phyloP scores from a whole-genome alignment of 805 yeast genomes.

The Candida ponderosae region DNA sequence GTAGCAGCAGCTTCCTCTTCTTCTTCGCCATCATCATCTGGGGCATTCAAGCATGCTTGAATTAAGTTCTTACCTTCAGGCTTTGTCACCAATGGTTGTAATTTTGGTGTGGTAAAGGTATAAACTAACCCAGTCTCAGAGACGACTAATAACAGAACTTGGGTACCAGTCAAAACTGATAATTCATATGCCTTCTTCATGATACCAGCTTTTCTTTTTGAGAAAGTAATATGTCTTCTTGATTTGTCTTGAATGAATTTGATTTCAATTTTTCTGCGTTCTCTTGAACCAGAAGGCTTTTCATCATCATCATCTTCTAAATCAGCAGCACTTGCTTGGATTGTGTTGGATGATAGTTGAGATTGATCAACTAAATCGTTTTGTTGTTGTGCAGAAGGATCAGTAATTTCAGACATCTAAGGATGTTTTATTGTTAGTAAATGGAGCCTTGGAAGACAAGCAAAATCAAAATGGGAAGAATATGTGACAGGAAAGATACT shows the following conservation, averaged over 20 bases:
- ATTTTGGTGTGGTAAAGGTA: slow-evolving; percentile 97
- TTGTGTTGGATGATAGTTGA: slow-evolving; percentile 4
- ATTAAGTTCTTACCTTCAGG: slow-evolving; percentile 95
- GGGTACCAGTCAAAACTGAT: slow-evolving; percentile 95
- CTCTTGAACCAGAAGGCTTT: slow-evolving; percentile 37
- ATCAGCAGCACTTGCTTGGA: slow-evolving; percentile 8
- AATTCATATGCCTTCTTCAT: slow-evolving; percentile 99
- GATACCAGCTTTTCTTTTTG: slow-evolving; percentile 97
- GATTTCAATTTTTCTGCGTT: slow-evolving; percentile 89
- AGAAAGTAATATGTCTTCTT: slow-evolving; percentile 94
- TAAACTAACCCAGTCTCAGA: slow-evolving; percentile 98
- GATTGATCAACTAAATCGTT: slow-evolving; percentile 15
- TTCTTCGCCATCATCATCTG: slow-evolving; percentile 59
- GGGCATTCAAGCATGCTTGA: slow-evolving; percentile 95
- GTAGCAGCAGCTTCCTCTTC: slow-evolving; percentile 29
- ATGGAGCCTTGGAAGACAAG: too few species aligned
- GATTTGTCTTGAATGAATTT: slow-evolving; percentile 96
- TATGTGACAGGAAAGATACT: too few species aligned
- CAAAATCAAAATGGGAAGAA: too few species aligned
- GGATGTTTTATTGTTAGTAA: background rate
- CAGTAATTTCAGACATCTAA: slow-evolving; percentile 18
- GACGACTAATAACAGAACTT: slow-evolving; percentile 88
- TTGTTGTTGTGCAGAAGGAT: slow-evolving; percentile 13
- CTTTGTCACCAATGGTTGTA: slow-evolving; percentile 95
- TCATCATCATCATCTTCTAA: slow-evolving; percentile 41